Base-by-base conservation (phyloP, 1,284 basidiomycete genomes). In the Testicularia cyperi region DNA sequence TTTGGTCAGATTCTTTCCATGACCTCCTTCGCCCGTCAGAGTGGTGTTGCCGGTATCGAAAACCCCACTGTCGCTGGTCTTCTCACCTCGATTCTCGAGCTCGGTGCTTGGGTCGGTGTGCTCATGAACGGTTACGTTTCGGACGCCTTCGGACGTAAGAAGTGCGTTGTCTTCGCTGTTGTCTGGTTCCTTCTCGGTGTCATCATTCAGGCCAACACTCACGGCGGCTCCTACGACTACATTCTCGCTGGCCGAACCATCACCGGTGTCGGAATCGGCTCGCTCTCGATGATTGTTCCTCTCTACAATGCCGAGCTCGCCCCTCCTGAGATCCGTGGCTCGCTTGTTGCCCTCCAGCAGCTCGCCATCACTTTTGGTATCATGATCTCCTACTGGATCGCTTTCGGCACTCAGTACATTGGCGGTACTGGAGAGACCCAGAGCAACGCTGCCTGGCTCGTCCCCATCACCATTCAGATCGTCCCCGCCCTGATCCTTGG, bases 301-400 rank as follows among this genome's bases (percentile, higher is more conserved):
- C 45, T 90, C 6, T 90, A 89, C 76, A 88, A 89, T 80, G 85
- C 87, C 1, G 88, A 90, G 77, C 88, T 90, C 32, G 85, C 84
- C 54, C 83, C 88, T 13, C 86, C 87, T 0, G 87, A 89, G 77
- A 81, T 87, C 1, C 82, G 88, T n/a, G 88, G 88, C 5, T 86
- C 87, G 0, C 81, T 90, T 25, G 82, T 89, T 75, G 84, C 87
- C 0, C 79, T 90, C 2, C 88, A 90, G 70, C 88, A 90, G 38
- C 44, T 45, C 2, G 57, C 57, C 6, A 61, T 61, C 30, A 30
- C 48, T 25, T 47, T 51, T 41, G 66, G 44, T 26, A 44, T 58
- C 26, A 65, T 68, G 52, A 62, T 83, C 18, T 85, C 84, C 2
- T 90, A 88, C 68, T 90, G 88, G 88, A 81, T 83, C 6, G 87